Conservation (phyloP, 768 basidiomycete species). For the Panellus pusillus region DNA sequence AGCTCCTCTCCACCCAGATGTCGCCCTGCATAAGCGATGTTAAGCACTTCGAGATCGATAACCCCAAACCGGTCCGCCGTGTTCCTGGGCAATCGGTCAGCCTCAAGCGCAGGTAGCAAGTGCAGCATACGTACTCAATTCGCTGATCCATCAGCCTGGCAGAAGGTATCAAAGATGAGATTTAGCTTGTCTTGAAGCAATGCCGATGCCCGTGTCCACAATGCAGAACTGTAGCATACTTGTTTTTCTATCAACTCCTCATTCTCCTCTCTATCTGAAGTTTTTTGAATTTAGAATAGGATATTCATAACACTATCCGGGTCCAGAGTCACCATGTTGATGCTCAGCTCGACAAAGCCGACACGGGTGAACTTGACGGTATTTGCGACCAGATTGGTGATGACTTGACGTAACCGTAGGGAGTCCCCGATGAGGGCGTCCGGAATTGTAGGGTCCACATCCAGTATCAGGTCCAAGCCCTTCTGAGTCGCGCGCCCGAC, state of each 20-base stretch:
- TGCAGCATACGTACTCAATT: slow-evolving; percentile 62
- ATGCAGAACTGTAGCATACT: slow-evolving; percentile 97
- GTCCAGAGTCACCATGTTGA: slow-evolving; percentile 73
- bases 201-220: slow-evolving; percentile 96
- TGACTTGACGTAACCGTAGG: slow-evolving; percentile 89
- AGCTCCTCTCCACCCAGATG: slow-evolving; percentile 99
- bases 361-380: slow-evolving; percentile 96
- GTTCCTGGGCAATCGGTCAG: slow-evolving; percentile 57
- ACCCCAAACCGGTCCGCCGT: slow-evolving; percentile 93
- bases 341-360: slow-evolving; percentile 90
- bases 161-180: slow-evolving; percentile 98
- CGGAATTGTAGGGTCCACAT: slow-evolving; percentile 93
- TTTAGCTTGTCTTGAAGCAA: slow-evolving; percentile 98
- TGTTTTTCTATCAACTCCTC: too few relatives aligned
- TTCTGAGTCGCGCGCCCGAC: slow-evolving; percentile 97
- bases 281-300: too few relatives aligned
- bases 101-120: neutral
- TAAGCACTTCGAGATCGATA: slow-evolving; percentile 96
- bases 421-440: slow-evolving; percentile 98
- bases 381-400: slow-evolving; percentile 93
- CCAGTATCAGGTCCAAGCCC: slow-evolving; percentile 93
- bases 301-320: slow-evolving; percentile 84
- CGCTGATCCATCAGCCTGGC: slow-evolving; percentile 97
- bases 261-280: too few relatives aligned
- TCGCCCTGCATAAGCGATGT: slow-evolving; percentile 97